A percentile compares a stretch with the other conserved stretches of the same genome.
Evolutionary conservation across 2,329 filamentous ascomycete genomes (phyloP).

Genomic region (Cyphellophora europaea): DNA sequence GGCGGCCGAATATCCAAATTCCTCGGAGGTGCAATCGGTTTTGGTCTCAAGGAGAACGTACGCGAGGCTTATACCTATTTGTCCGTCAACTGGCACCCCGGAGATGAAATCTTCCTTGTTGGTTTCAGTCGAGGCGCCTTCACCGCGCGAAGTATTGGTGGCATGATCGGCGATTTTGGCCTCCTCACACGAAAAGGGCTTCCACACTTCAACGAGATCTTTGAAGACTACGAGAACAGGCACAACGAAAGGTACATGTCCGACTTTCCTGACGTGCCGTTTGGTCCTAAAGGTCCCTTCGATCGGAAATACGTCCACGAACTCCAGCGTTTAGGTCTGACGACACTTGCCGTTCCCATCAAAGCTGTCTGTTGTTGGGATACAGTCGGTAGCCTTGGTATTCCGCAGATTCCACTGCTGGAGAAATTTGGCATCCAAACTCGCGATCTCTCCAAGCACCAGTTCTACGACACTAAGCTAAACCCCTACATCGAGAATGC

Average conservation of each 20-base stretch:
- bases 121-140: constrained; percentile 30
- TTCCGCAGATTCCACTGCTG: constrained; percentile 18
- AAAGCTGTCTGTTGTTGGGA: constrained; percentile 25
- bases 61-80: constrained; percentile 23
- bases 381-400: constrained; percentile 25
- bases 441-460: constrained; percentile 20
- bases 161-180: constrained; percentile 25
- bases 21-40: constrained; percentile 16
- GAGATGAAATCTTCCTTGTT: constrained; percentile 28
- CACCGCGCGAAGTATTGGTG: constrained; percentile 26
- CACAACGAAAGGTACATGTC: constrained; percentile 19
- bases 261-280: constrained; percentile 20
- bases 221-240: constrained; percentile 23
- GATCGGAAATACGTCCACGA: constrained; percentile 19
- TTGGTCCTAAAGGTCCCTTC: constrained; percentile 20
- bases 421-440: constrained; percentile 10
- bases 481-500: constrained; percentile 24
- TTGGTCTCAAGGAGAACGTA: constrained; percentile 19
- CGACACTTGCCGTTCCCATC: constrained; percentile 19
- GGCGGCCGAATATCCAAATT: constrained; percentile 12
- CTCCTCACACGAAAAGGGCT: constrained; percentile 22
- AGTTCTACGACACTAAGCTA: constrained; percentile 24
- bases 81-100: constrained; percentile 25
- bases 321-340: constrained; percentile 17
- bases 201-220: constrained; percentile 22